Evolutionary conservation across 139 green algal species (phyloP).

Genomic region (Chlorella sp.): DNA sequence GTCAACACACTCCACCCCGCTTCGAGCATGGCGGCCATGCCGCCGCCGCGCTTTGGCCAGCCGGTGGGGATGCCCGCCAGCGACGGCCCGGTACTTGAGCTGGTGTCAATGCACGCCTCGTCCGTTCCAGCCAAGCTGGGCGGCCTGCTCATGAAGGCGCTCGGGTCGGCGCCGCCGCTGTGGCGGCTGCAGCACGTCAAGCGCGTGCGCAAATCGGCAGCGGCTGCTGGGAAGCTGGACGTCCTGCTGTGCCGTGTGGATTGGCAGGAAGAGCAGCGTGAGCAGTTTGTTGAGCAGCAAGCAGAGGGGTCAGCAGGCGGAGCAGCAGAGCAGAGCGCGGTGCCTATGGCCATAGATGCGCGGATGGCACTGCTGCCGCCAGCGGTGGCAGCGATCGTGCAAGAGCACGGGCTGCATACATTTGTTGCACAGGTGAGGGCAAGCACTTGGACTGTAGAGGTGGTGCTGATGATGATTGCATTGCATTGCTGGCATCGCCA

Average conservation of each 20-base stretch:
- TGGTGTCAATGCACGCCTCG: background rate
- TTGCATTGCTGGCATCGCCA: background rate
- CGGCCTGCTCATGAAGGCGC: constrained; percentile 47
- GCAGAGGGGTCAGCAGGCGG: background rate
- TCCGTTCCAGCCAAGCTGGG: constrained; percentile 1
- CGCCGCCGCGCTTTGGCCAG: background rate
- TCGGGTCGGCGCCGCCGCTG: constrained; percentile 47
- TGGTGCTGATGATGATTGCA: no score
- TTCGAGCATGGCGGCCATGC: background rate
- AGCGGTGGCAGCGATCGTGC: background rate
- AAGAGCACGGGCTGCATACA: background rate
- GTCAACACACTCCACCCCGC: background rate
- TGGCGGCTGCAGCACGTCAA: constrained; percentile 68
- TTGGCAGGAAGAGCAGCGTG: background rate
- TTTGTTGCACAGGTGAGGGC: constrained; percentile 3
- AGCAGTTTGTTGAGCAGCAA: background rate
- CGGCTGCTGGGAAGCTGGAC: constrained; percentile 26
- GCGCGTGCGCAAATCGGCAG: constrained; percentile 57
- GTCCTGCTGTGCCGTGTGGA: constrained; percentile 50
- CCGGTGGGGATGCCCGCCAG: constrained; percentile 3
- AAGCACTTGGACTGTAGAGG: no score
- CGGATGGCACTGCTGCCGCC: background rate
- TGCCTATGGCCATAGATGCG: background rate
- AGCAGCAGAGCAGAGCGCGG: background rate
- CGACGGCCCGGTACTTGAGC: constrained; percentile 1